These are phyloP conservation scores for Yarrowia alimentaria DNA, from an alignment of 805 yeast species.

Conservation along the genomic window DNA sequence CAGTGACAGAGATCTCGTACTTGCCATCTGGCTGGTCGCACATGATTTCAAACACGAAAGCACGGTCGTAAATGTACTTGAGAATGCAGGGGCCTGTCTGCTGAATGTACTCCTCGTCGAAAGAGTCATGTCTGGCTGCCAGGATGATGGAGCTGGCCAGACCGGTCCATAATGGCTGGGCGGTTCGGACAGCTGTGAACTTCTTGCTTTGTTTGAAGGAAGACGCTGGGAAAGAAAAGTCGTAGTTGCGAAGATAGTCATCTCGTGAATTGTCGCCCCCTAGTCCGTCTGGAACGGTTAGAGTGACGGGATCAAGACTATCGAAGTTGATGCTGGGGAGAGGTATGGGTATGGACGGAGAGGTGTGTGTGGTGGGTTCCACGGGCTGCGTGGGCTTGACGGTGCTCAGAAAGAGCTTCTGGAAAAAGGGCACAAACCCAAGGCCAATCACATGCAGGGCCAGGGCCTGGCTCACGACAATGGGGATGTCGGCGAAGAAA, in stretches of 20 bases:
- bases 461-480: slow-evolving; percentile 35
- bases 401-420: slow-evolving; percentile 35
- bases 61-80: slow-evolving; percentile 40
- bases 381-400: slow-evolving; percentile 5
- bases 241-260: slow-evolving; percentile 30
- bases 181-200: slow-evolving; percentile 33
- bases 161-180: slow-evolving; percentile 41
- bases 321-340: slow-evolving; percentile 10
- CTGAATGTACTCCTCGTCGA: slow-evolving; percentile 12
- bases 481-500: slow-evolving; percentile 36
- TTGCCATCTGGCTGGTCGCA: slow-evolving; percentile 39
- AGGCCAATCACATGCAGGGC: slow-evolving; percentile 40
- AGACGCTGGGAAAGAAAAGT: slow-evolving; percentile 32
- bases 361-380: not conserved
- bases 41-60: slow-evolving; percentile 31
- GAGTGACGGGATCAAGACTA: slow-evolving; percentile 23
- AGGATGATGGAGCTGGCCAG: slow-evolving; percentile 39
- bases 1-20: slow-evolving; percentile 42
- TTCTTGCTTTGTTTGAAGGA: slow-evolving; percentile 36
- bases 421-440: slow-evolving; percentile 36
- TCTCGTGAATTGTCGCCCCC: not conserved
- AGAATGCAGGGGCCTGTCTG: slow-evolving; percentile 36
- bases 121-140: slow-evolving; percentile 38
- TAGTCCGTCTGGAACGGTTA: slow-evolving; percentile 22
- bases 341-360: not conserved